phyloP scores from a whole-genome alignment of 768 basidiomycete genomes.

The Russula sp. region DNA sequence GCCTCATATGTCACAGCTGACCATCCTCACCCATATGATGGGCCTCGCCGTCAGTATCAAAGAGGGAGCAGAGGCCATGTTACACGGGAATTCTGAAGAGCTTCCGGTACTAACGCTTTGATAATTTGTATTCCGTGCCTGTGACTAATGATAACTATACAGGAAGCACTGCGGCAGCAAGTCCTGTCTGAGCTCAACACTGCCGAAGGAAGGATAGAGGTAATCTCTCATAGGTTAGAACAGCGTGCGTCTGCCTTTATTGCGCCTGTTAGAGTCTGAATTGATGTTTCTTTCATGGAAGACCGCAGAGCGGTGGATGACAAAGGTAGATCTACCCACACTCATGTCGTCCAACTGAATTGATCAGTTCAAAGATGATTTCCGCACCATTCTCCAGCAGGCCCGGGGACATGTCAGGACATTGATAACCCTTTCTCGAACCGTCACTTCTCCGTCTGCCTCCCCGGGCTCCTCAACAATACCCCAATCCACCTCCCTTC shows the following conservation, averaged over 20 bases:
- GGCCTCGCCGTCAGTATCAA: conserved; percentile 22
- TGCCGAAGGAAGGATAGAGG: conserved; percentile 18
- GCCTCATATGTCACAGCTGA: conserved; percentile 6
- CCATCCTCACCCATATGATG: conserved; percentile 22
- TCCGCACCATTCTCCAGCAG: conserved; percentile 62
- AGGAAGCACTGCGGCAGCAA: conserved; percentile 21
- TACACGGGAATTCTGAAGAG: conserved; percentile 9
- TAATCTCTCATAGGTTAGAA: conserved; percentile 21
- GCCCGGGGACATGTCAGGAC: conserved; percentile 55
- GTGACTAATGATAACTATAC: not conserved
- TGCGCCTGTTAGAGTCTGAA: not conserved
- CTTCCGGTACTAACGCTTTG: conserved; percentile 14
- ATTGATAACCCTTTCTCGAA: conserved; percentile 42
- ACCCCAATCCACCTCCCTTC: conserved; percentile 34
- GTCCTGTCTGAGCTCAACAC: conserved; percentile 23
- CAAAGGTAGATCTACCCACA: conserved; percentile 11
- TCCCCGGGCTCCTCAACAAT: conserved; percentile 34
- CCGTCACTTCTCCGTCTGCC: conserved; percentile 31
- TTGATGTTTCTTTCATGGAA: not conserved
- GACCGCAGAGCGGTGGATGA: conserved; percentile 22
- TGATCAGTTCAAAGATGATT: conserved; percentile 48
- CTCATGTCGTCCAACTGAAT: not conserved
- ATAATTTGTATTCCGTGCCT: not conserved
- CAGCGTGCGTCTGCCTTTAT: conserved; percentile 10
- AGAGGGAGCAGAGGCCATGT: conserved; percentile 23